A percentile compares a stretch with the other conserved stretches of the same genome.
phyloP scores from a whole-genome alignment of 306 rosid species.

The Bauhinia variegata region DNA sequence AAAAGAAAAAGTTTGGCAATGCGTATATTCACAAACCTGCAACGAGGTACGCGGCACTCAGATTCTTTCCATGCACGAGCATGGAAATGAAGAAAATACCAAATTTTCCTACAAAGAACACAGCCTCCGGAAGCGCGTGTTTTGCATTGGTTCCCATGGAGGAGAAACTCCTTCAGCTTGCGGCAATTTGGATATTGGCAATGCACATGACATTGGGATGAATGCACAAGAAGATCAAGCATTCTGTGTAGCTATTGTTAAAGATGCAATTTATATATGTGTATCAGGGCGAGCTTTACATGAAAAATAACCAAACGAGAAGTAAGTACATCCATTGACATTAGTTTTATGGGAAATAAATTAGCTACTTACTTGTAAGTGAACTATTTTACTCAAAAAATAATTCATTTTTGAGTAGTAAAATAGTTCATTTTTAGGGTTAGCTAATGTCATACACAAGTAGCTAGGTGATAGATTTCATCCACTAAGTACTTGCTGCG shows the following conservation, averaged over 20 bases:
- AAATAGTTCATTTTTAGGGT: too few relatives aligned
- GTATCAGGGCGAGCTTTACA: too few relatives aligned
- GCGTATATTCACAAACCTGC: slow-evolving; percentile 49
- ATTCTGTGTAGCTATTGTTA: slow-evolving; percentile 62
- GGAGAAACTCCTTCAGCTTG: slow-evolving; percentile 73
- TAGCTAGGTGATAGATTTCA: too few relatives aligned
- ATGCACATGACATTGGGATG: slow-evolving; percentile 64
- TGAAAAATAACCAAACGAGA: too few relatives aligned
- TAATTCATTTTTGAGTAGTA: too few relatives aligned
- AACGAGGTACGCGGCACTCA: slow-evolving; percentile 69
- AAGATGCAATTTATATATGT: slow-evolving; percentile 10
- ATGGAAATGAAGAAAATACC: slow-evolving; percentile 75
- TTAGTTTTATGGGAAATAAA: too few relatives aligned
- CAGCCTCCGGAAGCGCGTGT: slow-evolving; percentile 70
- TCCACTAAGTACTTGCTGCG: too few relatives aligned
- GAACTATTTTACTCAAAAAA: too few relatives aligned
- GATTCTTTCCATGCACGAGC: slow-evolving; percentile 80
- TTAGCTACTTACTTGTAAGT: too few relatives aligned
- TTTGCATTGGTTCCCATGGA: slow-evolving; percentile 72
- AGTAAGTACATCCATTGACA: too few relatives aligned
- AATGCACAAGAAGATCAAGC: slow-evolving; percentile 73
- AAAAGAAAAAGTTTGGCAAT: not conserved
- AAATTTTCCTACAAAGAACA: slow-evolving; percentile 72
- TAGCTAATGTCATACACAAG: too few relatives aligned
- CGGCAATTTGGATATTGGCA: too few relatives aligned